Conservation (phyloP, 805 yeast species). For the Myxozyma geophila region DNA sequence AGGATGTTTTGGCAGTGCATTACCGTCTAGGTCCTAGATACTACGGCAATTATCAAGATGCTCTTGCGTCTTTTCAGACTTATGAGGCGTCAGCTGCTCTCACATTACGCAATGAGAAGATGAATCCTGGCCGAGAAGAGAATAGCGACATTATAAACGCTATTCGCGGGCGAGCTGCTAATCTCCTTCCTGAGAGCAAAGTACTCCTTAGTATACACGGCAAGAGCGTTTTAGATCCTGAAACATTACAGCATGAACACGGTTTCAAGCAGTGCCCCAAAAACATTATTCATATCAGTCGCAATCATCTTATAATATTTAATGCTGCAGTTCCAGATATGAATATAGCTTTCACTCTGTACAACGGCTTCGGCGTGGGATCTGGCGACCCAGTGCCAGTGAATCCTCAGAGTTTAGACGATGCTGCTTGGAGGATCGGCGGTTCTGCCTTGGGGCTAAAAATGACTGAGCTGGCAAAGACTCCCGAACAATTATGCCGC, state of each 20-base stretch:
- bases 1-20: conserved; percentile 37
- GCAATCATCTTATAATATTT: conserved; percentile 29
- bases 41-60: conserved; percentile 40
- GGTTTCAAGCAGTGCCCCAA: conserved; percentile 30
- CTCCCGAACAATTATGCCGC: conserved; percentile 45
- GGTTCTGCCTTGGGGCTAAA: conserved; percentile 56
- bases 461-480: conserved; percentile 53
- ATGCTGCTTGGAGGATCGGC: conserved; percentile 49
- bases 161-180: conserved; percentile 37
- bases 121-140: conserved; percentile 29
- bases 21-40: conserved; percentile 39
- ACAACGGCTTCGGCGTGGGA: conserved; percentile 31
- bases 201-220: conserved; percentile 37
- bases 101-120: conserved; percentile 35
- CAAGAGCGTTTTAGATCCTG: conserved; percentile 26
- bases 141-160: conserved; percentile 36
- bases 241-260: conserved; percentile 20
- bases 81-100: conserved; percentile 40
- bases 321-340: conserved; percentile 35
- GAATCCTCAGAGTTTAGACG: conserved; percentile 33
- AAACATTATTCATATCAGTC: conserved; percentile 21
- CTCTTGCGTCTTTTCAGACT: conserved; percentile 39
- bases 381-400: conserved; percentile 35
- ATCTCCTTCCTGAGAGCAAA: conserved; percentile 32
- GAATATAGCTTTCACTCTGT: conserved; percentile 31